phyloP scores from a whole-genome alignment of 257 asterid genomes.

The Cynanchum wilfordii region DNA sequence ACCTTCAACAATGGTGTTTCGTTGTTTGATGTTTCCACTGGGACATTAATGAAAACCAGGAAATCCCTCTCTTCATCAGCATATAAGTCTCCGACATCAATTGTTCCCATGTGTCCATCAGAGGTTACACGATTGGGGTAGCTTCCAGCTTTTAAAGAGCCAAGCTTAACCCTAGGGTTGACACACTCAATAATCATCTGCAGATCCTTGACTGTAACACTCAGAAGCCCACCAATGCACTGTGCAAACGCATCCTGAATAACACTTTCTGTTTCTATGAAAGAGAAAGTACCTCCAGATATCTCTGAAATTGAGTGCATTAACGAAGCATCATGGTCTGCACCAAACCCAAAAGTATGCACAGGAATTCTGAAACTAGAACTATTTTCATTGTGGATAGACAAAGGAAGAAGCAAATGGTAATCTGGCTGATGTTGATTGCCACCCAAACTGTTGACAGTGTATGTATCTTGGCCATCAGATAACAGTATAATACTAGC shows the following conservation, averaged over 20 bases:
- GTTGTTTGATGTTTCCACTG: conserved; percentile 41
- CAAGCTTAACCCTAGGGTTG: conserved; percentile 44
- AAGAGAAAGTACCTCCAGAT: conserved; percentile 96
- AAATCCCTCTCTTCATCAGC: conserved; percentile 98
- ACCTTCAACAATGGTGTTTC: conserved; percentile 61
- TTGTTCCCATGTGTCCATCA: conserved; percentile 48
- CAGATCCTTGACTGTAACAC: conserved; percentile 83
- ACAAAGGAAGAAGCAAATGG: conserved; percentile 65
- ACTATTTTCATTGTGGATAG: conserved; percentile 48
- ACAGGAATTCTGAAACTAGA: conserved; percentile 69
- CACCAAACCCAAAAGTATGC: conserved; percentile 88
- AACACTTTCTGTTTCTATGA: conserved; percentile 90
- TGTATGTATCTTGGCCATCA: conserved; percentile 94
- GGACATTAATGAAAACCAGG: conserved; percentile 59
- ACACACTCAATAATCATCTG: conserved; percentile 50
- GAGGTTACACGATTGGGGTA: conserved; percentile 48
- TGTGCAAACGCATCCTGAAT: conserved; percentile 99
- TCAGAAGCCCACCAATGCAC: conserved; percentile 94
- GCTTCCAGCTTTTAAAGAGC: conserved; percentile 70
- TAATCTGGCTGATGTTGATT: conserved; percentile 44
- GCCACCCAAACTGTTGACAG: conserved; percentile 40
- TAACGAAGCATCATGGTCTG: conserved; percentile 80
- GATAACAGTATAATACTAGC: conserved; percentile 81
- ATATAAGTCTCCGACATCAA: conserved; percentile 80
- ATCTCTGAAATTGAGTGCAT: conserved; percentile 94